Evolutionary conservation across 805 yeast genomes (phyloP), one percentile per base, ranked within the genome.

Genomic region (Schizosaccharomyces japonicus): DNA sequence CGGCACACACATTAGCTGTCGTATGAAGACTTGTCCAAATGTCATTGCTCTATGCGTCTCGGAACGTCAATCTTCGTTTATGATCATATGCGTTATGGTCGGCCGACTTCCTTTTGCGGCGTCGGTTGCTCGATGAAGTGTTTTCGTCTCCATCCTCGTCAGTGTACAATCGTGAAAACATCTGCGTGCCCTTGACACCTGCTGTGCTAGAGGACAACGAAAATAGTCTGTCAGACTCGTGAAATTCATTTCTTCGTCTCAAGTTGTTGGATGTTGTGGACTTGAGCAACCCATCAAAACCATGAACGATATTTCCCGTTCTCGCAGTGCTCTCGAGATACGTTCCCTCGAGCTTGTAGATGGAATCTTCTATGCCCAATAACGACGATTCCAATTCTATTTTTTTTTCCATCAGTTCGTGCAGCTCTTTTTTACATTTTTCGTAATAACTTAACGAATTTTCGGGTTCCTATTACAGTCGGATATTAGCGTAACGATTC

Each of bases 301-400:
- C 96, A 52, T 79, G 78, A n/a, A 83, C 79, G 26, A 87, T 78
- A 59, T 82, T 85, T 0, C 95, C 85, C 49, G 72, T 72, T 27
- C 67, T 60, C 27, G 64, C 60, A 50, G 82, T 73, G 47, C 79
- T 84, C 27, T 78, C 72, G 44, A 85, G 71, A 58, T 85, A 85
- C 11, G 73, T 71, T 7, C 78, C 75, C 57, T 85, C 96, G 53
- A 74, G 73, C 45, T 75, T 78, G 62, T 75, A 84, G 4, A 85
- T 76, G 47, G 73, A 72, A 52, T 83, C 94, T 56, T 85, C 94
- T 4, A 83, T 7, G 31, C 54, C 21, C 48, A 55, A 56, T 50
- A 61, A 51, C 44, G 51, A 72, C 28, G 71, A 69, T 52, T 81
- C 87, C n/a, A 81, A 63, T 13, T 67, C 69, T 44, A 72, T 71